Percentiles rank a stretch among this genome's conserved stretches.
Conservation (phyloP, 1,284 basidiomycete species). For the Ceratobasidium sp. region DNA sequence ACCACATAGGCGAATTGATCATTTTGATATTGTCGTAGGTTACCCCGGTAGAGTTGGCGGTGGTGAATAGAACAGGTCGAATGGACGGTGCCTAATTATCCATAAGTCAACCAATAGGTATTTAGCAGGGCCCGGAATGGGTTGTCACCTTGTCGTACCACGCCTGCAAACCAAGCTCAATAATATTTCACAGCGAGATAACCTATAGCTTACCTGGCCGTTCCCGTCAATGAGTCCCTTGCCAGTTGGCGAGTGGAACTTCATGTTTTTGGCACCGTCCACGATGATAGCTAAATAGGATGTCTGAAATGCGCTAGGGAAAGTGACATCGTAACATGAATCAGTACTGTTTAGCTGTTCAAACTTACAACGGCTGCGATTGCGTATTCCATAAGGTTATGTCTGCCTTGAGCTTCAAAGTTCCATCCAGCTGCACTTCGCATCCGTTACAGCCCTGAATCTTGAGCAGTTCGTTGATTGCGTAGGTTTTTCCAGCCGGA, state of each 20-base stretch:
- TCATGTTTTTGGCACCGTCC: slow-evolving; percentile 46
- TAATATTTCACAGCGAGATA: neutral
- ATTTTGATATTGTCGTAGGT: slow-evolving; percentile 44
- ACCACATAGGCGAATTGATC: slow-evolving; percentile 47
- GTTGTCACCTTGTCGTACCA: slow-evolving; percentile 31
- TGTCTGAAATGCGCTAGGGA: slow-evolving; percentile 31
- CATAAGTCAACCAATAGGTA: neutral
- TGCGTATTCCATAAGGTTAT: slow-evolving; percentile 34
- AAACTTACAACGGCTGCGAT: slow-evolving; percentile 30
- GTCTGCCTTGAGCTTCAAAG: slow-evolving; percentile 29
- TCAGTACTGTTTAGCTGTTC: neutral
- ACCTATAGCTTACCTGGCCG: slow-evolving; percentile 15
- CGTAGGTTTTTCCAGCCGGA: slow-evolving; percentile 40
- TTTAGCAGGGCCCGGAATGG: too few species aligned
- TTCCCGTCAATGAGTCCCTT: slow-evolving; percentile 41
- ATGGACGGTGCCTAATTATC: slow-evolving; percentile 7
- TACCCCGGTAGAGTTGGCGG: slow-evolving; percentile 44
- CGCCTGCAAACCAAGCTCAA: neutral
- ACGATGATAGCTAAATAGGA: slow-evolving; percentile 40
- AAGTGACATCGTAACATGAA: neutral
- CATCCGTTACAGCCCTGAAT: slow-evolving; percentile 45
- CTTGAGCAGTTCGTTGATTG: slow-evolving; percentile 42
- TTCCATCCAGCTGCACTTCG: slow-evolving; percentile 46
- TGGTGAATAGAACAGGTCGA: slow-evolving; percentile 43
- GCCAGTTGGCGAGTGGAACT: slow-evolving; percentile 41